Evolutionary conservation across 441 rosid species (phyloP).

Genomic region (Erodium moschatum): DNA sequence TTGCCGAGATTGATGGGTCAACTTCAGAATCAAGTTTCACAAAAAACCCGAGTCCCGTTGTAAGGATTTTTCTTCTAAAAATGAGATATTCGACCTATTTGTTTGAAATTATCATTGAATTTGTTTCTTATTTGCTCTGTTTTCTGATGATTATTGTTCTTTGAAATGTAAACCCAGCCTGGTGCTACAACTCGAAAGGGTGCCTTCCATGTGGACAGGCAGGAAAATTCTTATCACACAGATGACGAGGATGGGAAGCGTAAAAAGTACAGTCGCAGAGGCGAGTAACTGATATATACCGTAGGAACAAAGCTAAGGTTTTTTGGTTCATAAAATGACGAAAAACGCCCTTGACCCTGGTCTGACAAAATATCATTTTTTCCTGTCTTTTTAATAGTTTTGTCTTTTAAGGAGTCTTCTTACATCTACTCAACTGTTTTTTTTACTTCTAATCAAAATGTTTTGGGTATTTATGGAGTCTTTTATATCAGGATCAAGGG

Average conservation of each 20-base stretch:
- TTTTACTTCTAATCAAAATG: too few species aligned
- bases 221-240: conserved; percentile 67
- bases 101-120: too few species aligned
- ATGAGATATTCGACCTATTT: conserved; percentile 6
- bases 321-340: too few species aligned
- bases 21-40: conserved; percentile 25
- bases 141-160: background rate
- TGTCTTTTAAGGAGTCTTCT: too few species aligned
- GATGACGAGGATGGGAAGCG: conserved; percentile 88
- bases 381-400: too few species aligned
- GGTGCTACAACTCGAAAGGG: conserved; percentile 81
- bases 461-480: too few species aligned
- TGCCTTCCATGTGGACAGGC: conserved; percentile 54
- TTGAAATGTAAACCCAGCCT: conserved; percentile 38
- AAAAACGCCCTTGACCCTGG: too few species aligned
- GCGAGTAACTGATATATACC: conserved; percentile 27
- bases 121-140: too few species aligned
- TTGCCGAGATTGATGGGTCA: conserved; percentile 79
- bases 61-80: conserved; percentile 34
- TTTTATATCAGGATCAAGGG: too few species aligned
- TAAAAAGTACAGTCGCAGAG: conserved; percentile 80
- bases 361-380: too few species aligned
- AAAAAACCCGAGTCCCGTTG: conserved; percentile 28
- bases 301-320: too few species aligned
- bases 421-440: too few species aligned